A percentile compares a stretch with the other conserved stretches of the same genome.
These are phyloP conservation scores for Termitomyces sp. DNA, from an alignment of 768 basidiomycete genomes.

Conservation along the genomic window DNA sequence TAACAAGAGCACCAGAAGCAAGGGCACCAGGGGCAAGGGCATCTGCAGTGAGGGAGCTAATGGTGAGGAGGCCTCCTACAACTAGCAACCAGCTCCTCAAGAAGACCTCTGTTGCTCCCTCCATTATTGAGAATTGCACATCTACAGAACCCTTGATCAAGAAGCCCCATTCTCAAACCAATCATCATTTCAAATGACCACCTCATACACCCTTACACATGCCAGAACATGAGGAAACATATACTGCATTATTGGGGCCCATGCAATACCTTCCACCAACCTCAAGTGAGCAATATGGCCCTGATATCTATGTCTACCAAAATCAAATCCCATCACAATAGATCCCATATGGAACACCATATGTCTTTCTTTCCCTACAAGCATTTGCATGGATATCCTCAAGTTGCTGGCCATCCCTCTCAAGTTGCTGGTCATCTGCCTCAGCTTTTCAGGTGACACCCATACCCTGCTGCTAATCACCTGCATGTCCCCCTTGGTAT, in stretches of 20 bases:
- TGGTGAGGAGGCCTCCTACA: background rate
- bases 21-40: background rate
- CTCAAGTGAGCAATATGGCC: background rate
- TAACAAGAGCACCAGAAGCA: background rate
- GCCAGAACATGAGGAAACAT: no score
- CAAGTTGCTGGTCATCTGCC: background rate
- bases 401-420: background rate
- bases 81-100: background rate
- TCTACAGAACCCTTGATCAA: background rate
- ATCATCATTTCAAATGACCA: background rate
- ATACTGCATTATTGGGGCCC: background rate
- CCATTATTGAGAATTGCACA: background rate
- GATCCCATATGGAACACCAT: background rate
- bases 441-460: background rate
- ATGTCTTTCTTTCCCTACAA: background rate
- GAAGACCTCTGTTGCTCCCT: background rate
- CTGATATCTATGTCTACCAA: background rate
- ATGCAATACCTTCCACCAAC: background rate
- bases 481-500: background rate
- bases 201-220: background rate
- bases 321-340: background rate
- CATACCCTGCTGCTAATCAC: no score
- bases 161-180: background rate
- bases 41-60: background rate
- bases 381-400: background rate